Evolutionary conservation across 1,284 basidiomycete genomes (phyloP).

Genomic region (Cutaneotrichosporon cutaneum): DNA sequence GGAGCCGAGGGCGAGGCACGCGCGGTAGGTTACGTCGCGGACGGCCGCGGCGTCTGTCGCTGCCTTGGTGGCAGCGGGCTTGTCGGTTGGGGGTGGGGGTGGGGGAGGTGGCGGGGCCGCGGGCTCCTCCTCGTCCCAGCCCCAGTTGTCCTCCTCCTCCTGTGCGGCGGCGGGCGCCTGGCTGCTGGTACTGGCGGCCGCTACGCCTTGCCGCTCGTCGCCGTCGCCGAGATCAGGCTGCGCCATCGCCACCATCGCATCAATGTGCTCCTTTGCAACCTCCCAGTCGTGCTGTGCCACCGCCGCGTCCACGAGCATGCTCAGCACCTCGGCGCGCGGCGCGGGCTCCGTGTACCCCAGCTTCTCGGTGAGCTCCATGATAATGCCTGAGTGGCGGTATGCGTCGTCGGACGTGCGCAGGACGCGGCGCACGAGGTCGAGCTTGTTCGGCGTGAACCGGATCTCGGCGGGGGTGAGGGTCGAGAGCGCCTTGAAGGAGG

Average conservation of each 20-base stretch:
- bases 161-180: neutral
- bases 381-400: conserved; percentile 82
- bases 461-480: conserved; percentile 82
- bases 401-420: conserved; percentile 77
- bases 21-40: conserved; percentile 58
- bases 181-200: too few species aligned
- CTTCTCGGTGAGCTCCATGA: conserved; percentile 81
- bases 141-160: neutral
- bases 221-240: conserved; percentile 13
- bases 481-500: conserved; percentile 69
- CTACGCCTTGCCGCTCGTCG: too few species aligned
- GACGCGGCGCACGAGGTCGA: conserved; percentile 72
- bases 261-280: conserved; percentile 67
- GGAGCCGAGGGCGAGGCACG: conserved; percentile 61
- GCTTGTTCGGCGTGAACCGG: conserved; percentile 77
- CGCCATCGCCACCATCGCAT: conserved; percentile 69
- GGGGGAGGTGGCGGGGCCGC: neutral
- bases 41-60: conserved; percentile 10
- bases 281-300: conserved; percentile 73
- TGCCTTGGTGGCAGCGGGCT: neutral
- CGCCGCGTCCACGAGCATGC: conserved; percentile 83
- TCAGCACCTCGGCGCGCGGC: conserved; percentile 74
- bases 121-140: neutral
- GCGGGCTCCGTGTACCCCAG: conserved; percentile 73
- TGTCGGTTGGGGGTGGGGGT: neutral